Evolutionary conservation across 2,329 filamentous ascomycete genomes (phyloP), one percentile per base, ranked within the genome.

Genomic region (Aspergillus thermomutatus): DNA sequence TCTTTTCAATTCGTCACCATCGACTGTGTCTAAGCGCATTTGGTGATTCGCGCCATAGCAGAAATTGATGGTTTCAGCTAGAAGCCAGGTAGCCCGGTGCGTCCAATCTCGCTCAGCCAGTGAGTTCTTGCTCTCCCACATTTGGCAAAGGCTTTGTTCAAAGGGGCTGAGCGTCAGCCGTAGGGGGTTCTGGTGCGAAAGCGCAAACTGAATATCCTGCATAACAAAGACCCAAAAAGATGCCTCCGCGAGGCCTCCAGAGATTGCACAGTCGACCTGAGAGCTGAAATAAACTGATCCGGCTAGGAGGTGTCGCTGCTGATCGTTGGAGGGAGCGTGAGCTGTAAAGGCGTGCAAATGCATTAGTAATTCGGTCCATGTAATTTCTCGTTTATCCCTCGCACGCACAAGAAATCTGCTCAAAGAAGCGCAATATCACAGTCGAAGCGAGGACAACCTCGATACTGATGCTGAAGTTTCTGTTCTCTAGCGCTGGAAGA

Each of bases 161-260:
- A 73, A 72, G 2, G 70, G 67, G 9, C 64, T 66, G 48, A 71
- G 64, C 6, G 65, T 64, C 17, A 73, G 53, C 26, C 70, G 66
- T 10, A 73, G 63, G 41, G 70, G 67, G 55, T 68, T 70, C 21
- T 67, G 68, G 52, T 67, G 69, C 10, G 66, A 67, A 50, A 73
- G 59, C 4, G 69, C 69, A 56, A 70, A 70, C 45, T 72, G 70
- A 21, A 73, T 70, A 54, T 73, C 70, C 52, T 73, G 70, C 59
- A 71, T 69, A 3, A 73, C 69, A 49, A 71, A 73, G 10, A 69
- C 64, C 70, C 70, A 73, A 57, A 73, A 73, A 0, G 70, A 71
- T 25, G 70, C 68, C 21, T 70, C 70, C 1, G 70, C 66, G 19
- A 73, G 67, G 7, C 69, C 69, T 6, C 66, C 66, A 4, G 68